Evolutionary conservation across 352 stramenopile species (phyloP).

Genomic region (Elongisporangium anandrum): DNA sequence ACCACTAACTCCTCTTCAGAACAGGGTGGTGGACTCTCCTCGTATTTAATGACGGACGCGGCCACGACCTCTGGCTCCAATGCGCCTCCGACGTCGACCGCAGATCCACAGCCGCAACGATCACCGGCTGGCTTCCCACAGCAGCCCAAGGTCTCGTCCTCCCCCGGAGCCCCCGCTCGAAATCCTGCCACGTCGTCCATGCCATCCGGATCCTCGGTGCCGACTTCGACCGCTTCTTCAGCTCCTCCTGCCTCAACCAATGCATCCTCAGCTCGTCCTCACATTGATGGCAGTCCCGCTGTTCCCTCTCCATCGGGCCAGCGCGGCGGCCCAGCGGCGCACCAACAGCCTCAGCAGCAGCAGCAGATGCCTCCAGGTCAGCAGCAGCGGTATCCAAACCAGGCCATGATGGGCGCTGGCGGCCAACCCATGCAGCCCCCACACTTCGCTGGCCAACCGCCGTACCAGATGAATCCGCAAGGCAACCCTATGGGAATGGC

Average conservation of each 20-base stretch:
- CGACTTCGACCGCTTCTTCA: slow-evolving; percentile 15
- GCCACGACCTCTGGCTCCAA: slow-evolving; percentile 4
- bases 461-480: slow-evolving; percentile 51
- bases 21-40: slow-evolving; percentile 4
- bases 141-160: not conserved
- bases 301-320: slow-evolving; percentile 14
- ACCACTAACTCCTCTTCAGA: slow-evolving; percentile 5
- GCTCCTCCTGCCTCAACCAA: slow-evolving; percentile 27
- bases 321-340: slow-evolving; percentile 20
- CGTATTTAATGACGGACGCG: slow-evolving; percentile 16
- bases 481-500: slow-evolving; percentile 28
- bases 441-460: slow-evolving; percentile 32
- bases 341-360: slow-evolving; percentile 36
- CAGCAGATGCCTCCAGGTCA: slow-evolving; percentile 30
- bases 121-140: not conserved
- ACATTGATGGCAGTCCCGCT: slow-evolving; percentile 42
- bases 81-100: not conserved
- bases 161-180: not conserved
- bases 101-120: not conserved
- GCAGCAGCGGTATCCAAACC: slow-evolving; percentile 53
- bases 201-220: slow-evolving; percentile 12
- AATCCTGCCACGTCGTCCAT: slow-evolving; percentile 5
- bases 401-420: slow-evolving; percentile 58
- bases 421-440: slow-evolving; percentile 34
- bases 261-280: slow-evolving; percentile 58